Conservation (phyloP, 495 filamentous ascomycete species). For the Staphylotrichum tortipilum region DNA sequence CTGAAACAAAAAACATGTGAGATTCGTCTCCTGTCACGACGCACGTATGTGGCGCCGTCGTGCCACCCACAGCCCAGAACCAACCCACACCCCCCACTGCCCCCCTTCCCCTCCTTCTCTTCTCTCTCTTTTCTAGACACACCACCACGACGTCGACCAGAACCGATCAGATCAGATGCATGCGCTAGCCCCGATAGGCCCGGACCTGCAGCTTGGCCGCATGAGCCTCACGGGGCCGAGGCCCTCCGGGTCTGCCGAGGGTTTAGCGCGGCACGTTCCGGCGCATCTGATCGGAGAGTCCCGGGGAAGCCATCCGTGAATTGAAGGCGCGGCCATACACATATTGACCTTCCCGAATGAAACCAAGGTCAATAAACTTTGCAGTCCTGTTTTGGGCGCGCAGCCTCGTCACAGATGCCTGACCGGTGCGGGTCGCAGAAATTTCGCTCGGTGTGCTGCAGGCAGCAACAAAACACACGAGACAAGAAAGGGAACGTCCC, state of each 20-base stretch:
- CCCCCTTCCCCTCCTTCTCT: too few species aligned
- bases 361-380: too few species aligned
- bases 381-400: too few species aligned
- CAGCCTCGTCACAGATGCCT: background rate
- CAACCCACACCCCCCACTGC: too few species aligned
- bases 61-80: background rate
- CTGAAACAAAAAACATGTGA: slow-evolving; percentile 4
- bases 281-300: background rate
- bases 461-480: background rate
- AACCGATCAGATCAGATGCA: slow-evolving; percentile 4
- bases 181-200: slow-evolving; percentile 13
- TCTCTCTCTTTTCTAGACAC: too few species aligned
- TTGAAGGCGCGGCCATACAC: background rate
- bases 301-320: background rate
- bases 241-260: slow-evolving; percentile 2
- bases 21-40: background rate
- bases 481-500: too few species aligned
- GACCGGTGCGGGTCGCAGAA: background rate
- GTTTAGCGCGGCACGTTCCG: background rate
- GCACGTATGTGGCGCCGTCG: slow-evolving; percentile 6
- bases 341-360: too few species aligned
- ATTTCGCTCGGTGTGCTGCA: slow-evolving; percentile 1
- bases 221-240: background rate
- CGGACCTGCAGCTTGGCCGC: slow-evolving; percentile 8
- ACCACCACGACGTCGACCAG: background rate